These are phyloP conservation scores for Vigna mungo DNA, from an alignment of 306 rosid species.

Conservation along the genomic window DNA sequence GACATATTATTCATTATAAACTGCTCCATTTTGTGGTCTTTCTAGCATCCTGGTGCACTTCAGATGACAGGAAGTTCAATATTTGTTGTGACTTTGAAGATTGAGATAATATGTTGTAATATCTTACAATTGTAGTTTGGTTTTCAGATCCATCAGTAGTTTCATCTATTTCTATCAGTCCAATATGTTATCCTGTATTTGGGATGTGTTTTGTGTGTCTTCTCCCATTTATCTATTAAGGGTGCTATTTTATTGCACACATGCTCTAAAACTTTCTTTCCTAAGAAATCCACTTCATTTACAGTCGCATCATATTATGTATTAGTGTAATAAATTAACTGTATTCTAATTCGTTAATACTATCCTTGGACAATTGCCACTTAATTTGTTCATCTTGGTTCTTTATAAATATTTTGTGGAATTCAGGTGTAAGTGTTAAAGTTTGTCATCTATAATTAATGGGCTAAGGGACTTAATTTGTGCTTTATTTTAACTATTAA, in stretches of 20 bases:
- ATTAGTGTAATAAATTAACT: conserved; percentile 1
- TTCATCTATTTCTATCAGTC: conserved; percentile 19
- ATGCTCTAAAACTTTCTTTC: conserved; percentile 7
- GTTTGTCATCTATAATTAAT: no score
- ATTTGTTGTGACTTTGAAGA: conserved; percentile 19
- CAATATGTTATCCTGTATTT: conserved; percentile 1
- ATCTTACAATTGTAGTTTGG: conserved; percentile 1
- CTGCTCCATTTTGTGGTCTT: conserved; percentile 19
- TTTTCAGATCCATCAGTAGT: conserved; percentile 20
- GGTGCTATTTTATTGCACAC: conserved; percentile 12
- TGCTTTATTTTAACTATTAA: no score
- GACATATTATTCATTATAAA: conserved; percentile 22
- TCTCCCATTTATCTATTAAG: background rate
- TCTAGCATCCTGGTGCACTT: background rate
- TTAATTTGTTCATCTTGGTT: background rate
- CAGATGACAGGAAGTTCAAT: conserved; percentile 26
- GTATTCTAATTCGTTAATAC: background rate
- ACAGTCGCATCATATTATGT: background rate
- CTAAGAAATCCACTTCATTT: conserved; percentile 1
- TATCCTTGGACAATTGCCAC: background rate
- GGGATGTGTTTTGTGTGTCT: conserved; percentile 8
- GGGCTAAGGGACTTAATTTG: no score
- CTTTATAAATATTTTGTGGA: conserved; percentile 5
- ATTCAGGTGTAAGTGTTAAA: background rate
- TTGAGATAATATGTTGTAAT: conserved; percentile 7